Base-by-base conservation (phyloP, 2,329 filamentous ascomycete species). In the Raffaelea arxii region DNA sequence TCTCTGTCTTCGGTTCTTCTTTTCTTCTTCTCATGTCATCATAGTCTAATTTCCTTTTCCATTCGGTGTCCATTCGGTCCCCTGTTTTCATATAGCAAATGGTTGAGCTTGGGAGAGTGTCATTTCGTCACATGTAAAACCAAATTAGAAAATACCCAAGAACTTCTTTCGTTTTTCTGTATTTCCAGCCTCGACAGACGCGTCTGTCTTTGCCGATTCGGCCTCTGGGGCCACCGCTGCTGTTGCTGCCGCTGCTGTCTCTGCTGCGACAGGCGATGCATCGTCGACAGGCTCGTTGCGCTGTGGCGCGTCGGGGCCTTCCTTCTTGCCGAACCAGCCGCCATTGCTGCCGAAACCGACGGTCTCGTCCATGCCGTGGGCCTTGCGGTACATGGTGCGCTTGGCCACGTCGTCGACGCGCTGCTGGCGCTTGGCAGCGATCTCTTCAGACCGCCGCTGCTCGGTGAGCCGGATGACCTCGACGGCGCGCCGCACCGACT, bases 371-470 rank as follows among this genome's bases (percentile, higher is more conserved):
- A 94, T 64, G 10, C 88, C 89, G 70, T 95, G 88, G 50, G 84
- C 87, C 65, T 87, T 82, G 58, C 90, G 80, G 66, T 88, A 98
- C 64, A 86, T 81, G 51, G 78, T 78, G 57, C 91, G 77, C 78
- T 96, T 95, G 63, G 83, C 77, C 24, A 92, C 83, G 67, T 98
- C 92, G 55, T 95, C 88, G 47, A 88, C 74, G 54, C 80, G 81
- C 59, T 75, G 75, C 58, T 79, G 77, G 46, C 90, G 77, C 67
- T 80, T 80, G 64, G 90, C 86, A 44, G 75, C 72, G 24, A 84
- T 84, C 59, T 80, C 68, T 53, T 76, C 70, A 25, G 80, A 82
- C 53, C 78, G 77, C 62, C 90, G 82, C 56, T 80, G 75, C 54
- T 85, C 77, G 60, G 94, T 84, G 68, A 94, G 74, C 50, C 78